phyloP scores from a whole-genome alignment of 2,329 filamentous ascomycete species.

The Cercospora sp. region DNA sequence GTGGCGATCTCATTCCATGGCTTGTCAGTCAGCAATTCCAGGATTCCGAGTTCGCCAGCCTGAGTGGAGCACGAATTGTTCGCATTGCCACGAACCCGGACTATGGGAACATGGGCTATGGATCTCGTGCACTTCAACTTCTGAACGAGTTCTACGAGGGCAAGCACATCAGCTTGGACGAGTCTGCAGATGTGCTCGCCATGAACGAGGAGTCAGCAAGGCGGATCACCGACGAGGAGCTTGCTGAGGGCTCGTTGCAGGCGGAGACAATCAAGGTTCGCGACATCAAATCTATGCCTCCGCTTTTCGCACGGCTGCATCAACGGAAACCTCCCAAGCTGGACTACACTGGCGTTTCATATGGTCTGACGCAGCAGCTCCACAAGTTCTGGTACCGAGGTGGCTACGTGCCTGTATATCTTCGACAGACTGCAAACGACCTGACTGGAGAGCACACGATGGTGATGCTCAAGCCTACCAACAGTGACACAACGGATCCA shows the following conservation, averaged over 20 bases:
- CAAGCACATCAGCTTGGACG: conserved; percentile 81
- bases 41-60: conserved; percentile 89
- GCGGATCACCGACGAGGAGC: conserved; percentile 77
- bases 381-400: conserved; percentile 97
- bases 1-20: conserved; percentile 95
- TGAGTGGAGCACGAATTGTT: conserved; percentile 89
- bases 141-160: conserved; percentile 92
- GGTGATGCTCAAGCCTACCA: conserved; percentile 87
- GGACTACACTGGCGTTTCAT: conserved; percentile 94
- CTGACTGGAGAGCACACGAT: conserved; percentile 96
- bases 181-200: conserved; percentile 57
- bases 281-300: conserved; percentile 88
- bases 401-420: conserved; percentile 83
- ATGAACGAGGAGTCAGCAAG: conserved; percentile 60
- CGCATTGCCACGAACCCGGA: conserved; percentile 96
- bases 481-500: conserved; percentile 59
- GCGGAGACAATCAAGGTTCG: conserved; percentile 87
- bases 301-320: conserved; percentile 82
- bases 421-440: conserved; percentile 93
- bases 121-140: conserved; percentile 81
- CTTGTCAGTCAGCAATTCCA: conserved; percentile 97
- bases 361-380: conserved; percentile 80
- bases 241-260: conserved; percentile 72
- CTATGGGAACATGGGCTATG: conserved; percentile 90
- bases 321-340: conserved; percentile 77